These are phyloP conservation scores for Entomortierella parvispora DNA, from an alignment of 192 early-diverging fungal species.

Conservation along the genomic window DNA sequence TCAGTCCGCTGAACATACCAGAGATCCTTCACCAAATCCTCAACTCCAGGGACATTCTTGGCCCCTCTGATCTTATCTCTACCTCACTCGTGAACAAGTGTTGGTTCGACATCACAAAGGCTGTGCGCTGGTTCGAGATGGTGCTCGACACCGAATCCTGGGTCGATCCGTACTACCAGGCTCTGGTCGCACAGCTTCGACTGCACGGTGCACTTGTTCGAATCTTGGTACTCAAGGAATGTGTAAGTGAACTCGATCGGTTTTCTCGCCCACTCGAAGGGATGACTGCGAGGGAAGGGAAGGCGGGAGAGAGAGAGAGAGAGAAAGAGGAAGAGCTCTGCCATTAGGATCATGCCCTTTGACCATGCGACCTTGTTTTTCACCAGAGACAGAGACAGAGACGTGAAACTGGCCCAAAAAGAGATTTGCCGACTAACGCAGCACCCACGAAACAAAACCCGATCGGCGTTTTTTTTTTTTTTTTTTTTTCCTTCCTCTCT, in stretches of 20 bases:
- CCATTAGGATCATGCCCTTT: too few species aligned
- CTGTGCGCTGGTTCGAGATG: constrained; percentile 18
- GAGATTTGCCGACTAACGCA: too few species aligned
- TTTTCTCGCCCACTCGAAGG: neutral
- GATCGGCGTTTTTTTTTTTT: neutral
- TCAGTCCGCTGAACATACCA: constrained; percentile 11
- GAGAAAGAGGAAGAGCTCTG: too few species aligned
- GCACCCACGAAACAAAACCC: too few species aligned
- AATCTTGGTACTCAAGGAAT: constrained; percentile 28
- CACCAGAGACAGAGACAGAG: too few species aligned
- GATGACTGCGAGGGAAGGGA: too few species aligned
- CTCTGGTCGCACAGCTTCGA: constrained; percentile 13
- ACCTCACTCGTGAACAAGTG: constrained; percentile 22
- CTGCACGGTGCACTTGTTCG: constrained; percentile 11
- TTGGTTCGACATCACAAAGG: constrained; percentile 13
- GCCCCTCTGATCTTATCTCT: neutral
- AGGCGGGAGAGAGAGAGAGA: too few species aligned
- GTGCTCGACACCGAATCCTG: constrained; percentile 34
- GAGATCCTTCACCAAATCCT: constrained; percentile 29
- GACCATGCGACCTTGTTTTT: too few species aligned
- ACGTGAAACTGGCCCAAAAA: too few species aligned
- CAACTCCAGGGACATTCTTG: constrained; percentile 9
- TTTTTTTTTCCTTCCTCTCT: neutral
- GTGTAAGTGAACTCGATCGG: constrained; percentile 20
- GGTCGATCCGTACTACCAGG: constrained; percentile 22